Evolutionary conservation across 1,284 basidiomycete genomes (phyloP).

Genomic region (Heterobasidion irregulare): DNA sequence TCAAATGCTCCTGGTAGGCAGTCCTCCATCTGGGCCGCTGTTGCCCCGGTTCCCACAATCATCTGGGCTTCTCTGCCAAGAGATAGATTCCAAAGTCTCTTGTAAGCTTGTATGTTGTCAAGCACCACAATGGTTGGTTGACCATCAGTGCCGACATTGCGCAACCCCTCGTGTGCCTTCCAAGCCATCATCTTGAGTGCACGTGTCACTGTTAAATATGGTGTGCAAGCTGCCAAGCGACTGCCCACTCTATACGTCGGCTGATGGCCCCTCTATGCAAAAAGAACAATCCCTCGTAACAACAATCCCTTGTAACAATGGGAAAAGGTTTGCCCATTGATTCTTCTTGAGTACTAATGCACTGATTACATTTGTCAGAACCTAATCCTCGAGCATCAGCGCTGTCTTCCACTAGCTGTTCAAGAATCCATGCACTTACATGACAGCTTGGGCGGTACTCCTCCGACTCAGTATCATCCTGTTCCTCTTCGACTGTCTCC

Average conservation of each 20-base stretch:
- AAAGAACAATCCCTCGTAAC: too few relatives aligned
- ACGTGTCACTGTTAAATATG: not conserved
- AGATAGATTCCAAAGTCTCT: not conserved
- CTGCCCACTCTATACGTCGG: not conserved
- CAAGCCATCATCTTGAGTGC: not conserved
- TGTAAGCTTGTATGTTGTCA: slow-evolving; percentile 9
- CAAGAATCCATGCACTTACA: not conserved
- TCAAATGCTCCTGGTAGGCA: slow-evolving; percentile 2
- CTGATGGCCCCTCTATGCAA: not conserved
- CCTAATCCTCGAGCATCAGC: too few relatives aligned
- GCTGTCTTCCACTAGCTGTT: accelerated
- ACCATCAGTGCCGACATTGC: not conserved
- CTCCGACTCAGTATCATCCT: too few relatives aligned
- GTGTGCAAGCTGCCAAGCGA: not conserved
- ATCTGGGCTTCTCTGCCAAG: slow-evolving; percentile 8
- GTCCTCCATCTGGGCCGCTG: slow-evolving; percentile 7
- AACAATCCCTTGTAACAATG: not conserved
- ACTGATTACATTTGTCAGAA: not conserved
- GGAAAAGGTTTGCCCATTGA: not conserved
- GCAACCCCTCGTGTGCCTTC: not conserved
- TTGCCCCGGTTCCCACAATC: slow-evolving; percentile 9
- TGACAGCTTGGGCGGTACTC: not conserved
- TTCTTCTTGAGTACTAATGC: not conserved
- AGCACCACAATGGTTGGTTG: not conserved
- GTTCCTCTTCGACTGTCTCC: too few relatives aligned